Percentiles rank a stretch among this genome's conserved stretches.
Evolutionary conservation across 495 filamentous ascomycete species (phyloP).

Genomic region (Hyaloscypha finlandica): DNA sequence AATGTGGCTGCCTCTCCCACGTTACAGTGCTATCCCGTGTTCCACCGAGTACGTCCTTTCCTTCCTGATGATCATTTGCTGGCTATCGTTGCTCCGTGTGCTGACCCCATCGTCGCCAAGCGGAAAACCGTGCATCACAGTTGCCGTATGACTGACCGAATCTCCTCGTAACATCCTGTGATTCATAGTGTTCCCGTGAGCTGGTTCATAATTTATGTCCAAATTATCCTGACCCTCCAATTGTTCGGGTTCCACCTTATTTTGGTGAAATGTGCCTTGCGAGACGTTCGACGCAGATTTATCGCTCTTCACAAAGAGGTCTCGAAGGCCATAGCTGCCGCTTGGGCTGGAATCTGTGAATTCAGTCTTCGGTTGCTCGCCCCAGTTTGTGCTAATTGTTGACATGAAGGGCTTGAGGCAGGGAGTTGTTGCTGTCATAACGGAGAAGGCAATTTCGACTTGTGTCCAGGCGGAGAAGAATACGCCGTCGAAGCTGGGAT

Average conservation of each 20-base stretch:
- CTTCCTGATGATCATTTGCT: slow-evolving; percentile 3
- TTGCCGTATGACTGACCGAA: slow-evolving; percentile 7
- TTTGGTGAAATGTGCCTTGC: neutral
- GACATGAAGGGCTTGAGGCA: slow-evolving; percentile 51
- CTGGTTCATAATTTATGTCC: slow-evolving; percentile 1
- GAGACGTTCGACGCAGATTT: neutral
- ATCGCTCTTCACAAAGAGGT: slow-evolving; percentile 11
- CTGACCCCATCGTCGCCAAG: slow-evolving; percentile 9
- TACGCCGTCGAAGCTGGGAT: slow-evolving; percentile 10
- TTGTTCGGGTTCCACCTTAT: neutral
- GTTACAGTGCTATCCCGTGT: neutral
- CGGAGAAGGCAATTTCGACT: slow-evolving; percentile 43
- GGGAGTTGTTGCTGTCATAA: slow-evolving; percentile 47
- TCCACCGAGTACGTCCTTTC: slow-evolving; percentile 7
- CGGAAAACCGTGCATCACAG: slow-evolving; percentile 1
- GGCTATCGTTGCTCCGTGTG: slow-evolving; percentile 8
- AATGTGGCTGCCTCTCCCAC: too few relatives aligned
- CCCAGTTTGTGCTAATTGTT: slow-evolving; percentile 29
- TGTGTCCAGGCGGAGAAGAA: slow-evolving; percentile 37
- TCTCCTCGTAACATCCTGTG: slow-evolving; percentile 5
- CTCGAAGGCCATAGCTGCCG: slow-evolving; percentile 8
- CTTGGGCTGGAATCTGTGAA: slow-evolving; percentile 8
- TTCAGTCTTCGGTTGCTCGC: slow-evolving; percentile 10
- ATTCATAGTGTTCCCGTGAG: slow-evolving; percentile 8
- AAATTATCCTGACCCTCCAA: neutral